phyloP scores from a whole-genome alignment of 306 rosid genomes.

The Vigna nakashimae region DNA sequence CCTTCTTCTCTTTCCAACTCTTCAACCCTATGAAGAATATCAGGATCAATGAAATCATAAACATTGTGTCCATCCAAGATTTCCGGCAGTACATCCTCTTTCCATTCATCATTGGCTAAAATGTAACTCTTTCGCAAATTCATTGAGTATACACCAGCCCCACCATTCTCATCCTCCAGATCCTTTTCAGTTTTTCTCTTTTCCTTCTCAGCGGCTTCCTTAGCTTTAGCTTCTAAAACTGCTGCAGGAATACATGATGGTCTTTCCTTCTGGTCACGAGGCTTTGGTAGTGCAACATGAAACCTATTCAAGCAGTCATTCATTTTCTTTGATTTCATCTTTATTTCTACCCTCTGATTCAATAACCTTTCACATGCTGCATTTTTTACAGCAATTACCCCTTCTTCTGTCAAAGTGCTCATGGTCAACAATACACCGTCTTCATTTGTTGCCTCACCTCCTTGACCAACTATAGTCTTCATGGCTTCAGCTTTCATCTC shows the following conservation, averaged over 20 bases:
- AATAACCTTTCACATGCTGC: constrained; percentile 84
- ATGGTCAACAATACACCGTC: constrained; percentile 73
- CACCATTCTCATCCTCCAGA: constrained; percentile 89
- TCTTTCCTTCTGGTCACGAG: constrained; percentile 83
- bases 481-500: constrained; percentile 87
- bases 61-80: constrained; percentile 93
- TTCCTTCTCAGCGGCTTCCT: constrained; percentile 66
- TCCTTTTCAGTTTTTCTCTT: constrained; percentile 75
- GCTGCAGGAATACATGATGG: constrained; percentile 78
- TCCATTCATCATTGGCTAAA: constrained; percentile 85
- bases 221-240: constrained; percentile 74
- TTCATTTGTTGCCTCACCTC: constrained; percentile 69
- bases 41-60: constrained; percentile 82
- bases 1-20: constrained; percentile 91
- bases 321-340: constrained; percentile 85
- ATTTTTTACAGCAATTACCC: constrained; percentile 84
- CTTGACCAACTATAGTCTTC: constrained; percentile 82
- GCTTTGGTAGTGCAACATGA: constrained; percentile 83
- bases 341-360: constrained; percentile 82
- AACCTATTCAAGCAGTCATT: constrained; percentile 81
- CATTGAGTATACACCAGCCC: constrained; percentile 90
- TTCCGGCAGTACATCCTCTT: constrained; percentile 84
- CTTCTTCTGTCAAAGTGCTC: constrained; percentile 89
- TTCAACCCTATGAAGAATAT: constrained; percentile 75
- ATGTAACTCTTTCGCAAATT: constrained; percentile 79